Base-by-base conservation (phyloP, 2,329 filamentous ascomycete genomes). In the Pyrenophora graminea region DNA sequence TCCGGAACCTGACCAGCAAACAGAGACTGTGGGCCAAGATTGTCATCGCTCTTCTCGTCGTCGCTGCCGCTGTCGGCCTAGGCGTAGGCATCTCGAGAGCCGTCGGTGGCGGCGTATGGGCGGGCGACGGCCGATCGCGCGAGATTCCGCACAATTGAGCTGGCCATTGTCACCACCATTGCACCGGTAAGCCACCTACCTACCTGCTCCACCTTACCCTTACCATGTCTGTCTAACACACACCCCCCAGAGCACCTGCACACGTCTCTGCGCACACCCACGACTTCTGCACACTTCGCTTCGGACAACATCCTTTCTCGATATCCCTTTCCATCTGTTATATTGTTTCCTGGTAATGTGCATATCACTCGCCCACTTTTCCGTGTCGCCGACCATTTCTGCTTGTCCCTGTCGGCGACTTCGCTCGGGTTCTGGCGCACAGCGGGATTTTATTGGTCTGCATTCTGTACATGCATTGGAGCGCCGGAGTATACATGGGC, bases 31-130 rank as follows among this genome's bases (percentile, higher is more conserved):
- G 69, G 61, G 67, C 69, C 53, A 77, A 79, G 72, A 74, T 80
- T 46, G 47, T 74, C 46, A 71, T 80, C 49, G 78, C 74, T 39
- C 58, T 79, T 44, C 57, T 79, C 44, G 60, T 80, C 39, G 59
- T 79, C 12, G 78, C 75, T 18, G 68, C 76, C 18, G 76, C 77
- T 7, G 77, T 80, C 2, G 78, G 75, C 15, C 64, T 80, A 32
- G 77, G 76, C 47, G 74, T 80, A 21, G 78, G 78, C 48, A 79
- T 80, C 57, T 77, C 74, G 54, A 69, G 72, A 39, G 77, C 77
- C 13, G 78, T 80, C 3, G 75, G 78, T 48, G 78, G 78, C 32
- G 75, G 75, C 39, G 77, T 79, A 37, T 79, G 75, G 69, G 69
- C 71, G 23, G 67, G 68, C 45, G 61, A 74, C 17, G 75, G 74